phyloP scores from a whole-genome alignment of 441 rosid genomes.

The Gossypium armourianum region DNA sequence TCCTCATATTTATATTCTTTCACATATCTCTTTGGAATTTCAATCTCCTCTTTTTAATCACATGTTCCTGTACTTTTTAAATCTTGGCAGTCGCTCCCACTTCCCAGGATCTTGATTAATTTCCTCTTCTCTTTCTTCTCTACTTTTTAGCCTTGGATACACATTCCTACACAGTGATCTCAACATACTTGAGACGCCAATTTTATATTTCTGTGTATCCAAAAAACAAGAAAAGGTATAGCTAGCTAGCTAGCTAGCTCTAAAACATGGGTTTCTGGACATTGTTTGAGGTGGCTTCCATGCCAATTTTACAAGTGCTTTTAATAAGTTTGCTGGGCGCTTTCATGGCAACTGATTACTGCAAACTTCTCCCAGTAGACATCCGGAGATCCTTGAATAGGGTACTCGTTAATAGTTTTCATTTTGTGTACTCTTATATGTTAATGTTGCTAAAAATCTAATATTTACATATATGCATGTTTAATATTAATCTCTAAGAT shows the following conservation, averaged over 20 bases:
- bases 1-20: too few relatives aligned
- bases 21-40: neutral
- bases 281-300: slow-evolving; percentile 46
- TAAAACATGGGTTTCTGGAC: slow-evolving; percentile 57
- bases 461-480: too few relatives aligned
- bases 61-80: too few relatives aligned
- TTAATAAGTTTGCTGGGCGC: slow-evolving; percentile 51
- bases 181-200: neutral
- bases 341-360: slow-evolving; percentile 41
- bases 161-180: neutral
- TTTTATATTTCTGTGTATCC: neutral
- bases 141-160: neutral
- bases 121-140: neutral
- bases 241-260: neutral
- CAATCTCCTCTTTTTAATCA: neutral
- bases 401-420: slow-evolving; percentile 21
- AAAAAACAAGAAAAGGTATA: neutral
- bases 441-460: too few relatives aligned
- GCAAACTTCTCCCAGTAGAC: slow-evolving; percentile 37
- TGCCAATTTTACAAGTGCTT: slow-evolving; percentile 53
- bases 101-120: neutral
- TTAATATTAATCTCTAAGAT: too few relatives aligned
- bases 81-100: neutral
- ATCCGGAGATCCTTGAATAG: slow-evolving; percentile 48
- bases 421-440: neutral